Evolutionary conservation across 805 yeast genomes (phyloP).

Genomic region (Isabelozyma rhagii): DNA sequence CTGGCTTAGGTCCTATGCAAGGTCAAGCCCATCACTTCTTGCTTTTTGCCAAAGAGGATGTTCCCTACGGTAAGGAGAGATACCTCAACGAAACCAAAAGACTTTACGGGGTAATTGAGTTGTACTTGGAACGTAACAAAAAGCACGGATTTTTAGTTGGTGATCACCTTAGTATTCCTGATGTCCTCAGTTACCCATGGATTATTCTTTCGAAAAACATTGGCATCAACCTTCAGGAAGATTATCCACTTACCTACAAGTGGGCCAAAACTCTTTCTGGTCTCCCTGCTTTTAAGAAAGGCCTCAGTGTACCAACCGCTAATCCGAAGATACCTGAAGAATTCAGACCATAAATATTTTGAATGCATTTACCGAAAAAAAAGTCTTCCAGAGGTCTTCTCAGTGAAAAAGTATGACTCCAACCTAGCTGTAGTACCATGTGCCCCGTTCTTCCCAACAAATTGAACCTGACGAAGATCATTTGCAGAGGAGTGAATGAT

Average conservation of each 20-base stretch:
- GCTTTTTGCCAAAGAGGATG: slow-evolving; percentile 44
- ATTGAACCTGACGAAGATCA: too few species aligned
- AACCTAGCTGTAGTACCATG: not conserved
- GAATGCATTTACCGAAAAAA: too few species aligned
- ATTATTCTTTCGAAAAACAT: slow-evolving; percentile 8
- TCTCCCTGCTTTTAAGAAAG: slow-evolving; percentile 32
- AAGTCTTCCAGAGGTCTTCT: too few species aligned
- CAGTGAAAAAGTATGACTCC: not conserved
- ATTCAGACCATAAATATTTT: not conserved
- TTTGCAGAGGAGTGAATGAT: too few species aligned
- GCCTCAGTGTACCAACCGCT: slow-evolving; percentile 7
- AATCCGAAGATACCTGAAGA: not conserved
- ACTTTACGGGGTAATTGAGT: slow-evolving; percentile 53
- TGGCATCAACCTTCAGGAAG: slow-evolving; percentile 28
- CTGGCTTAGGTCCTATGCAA: slow-evolving; percentile 59
- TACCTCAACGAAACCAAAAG: slow-evolving; percentile 51
- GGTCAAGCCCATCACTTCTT: slow-evolving; percentile 57
- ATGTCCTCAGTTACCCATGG: slow-evolving; percentile 52
- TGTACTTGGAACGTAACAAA: slow-evolving; percentile 43
- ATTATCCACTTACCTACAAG: slow-evolving; percentile 35
- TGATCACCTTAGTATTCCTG: slow-evolving; percentile 57
- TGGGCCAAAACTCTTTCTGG: slow-evolving; percentile 37
- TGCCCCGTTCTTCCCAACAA: too few species aligned
- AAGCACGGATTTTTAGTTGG: slow-evolving; percentile 51
- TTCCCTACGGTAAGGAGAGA: slow-evolving; percentile 53